A percentile compares a stretch with the other conserved stretches of the same genome.
phyloP scores from a whole-genome alignment of 2,329 filamentous ascomycete genomes.

The Pseudopyrenochaeta lycopersici region DNA sequence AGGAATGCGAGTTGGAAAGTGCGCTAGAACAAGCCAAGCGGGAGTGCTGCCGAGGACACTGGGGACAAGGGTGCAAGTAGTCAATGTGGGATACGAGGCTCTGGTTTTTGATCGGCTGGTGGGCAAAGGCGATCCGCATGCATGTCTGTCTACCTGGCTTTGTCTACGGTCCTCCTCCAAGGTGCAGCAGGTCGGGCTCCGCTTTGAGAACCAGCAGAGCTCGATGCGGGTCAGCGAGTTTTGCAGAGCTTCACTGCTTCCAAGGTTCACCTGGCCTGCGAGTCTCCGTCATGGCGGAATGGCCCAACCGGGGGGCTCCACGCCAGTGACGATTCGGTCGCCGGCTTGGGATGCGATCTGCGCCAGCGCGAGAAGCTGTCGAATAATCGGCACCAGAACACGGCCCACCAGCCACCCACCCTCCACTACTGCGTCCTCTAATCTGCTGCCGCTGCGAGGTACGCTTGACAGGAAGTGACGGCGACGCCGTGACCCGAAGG shows the following conservation, averaged over 20 bases:
- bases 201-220: no score
- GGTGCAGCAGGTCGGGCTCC: no score
- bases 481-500: neutral
- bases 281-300: neutral
- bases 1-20: slow-evolving; percentile 31
- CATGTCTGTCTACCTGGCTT: neutral
- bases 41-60: slow-evolving; percentile 21
- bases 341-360: slow-evolving; percentile 18
- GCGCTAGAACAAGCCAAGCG: slow-evolving; percentile 18
- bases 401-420: neutral
- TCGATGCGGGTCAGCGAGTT: neutral
- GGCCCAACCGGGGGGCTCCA: neutral
- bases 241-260: neutral
- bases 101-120: neutral
- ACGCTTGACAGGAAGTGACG: neutral
- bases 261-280: neutral
- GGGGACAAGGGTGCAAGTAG: neutral
- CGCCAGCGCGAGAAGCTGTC: slow-evolving; percentile 6
- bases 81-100: neutral
- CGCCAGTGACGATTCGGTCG: slow-evolving; percentile 17
- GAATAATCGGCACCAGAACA: slow-evolving; percentile 5
- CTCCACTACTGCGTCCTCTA: slow-evolving; percentile 2
- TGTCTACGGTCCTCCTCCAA: neutral
- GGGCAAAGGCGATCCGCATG: neutral
- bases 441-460: slow-evolving; percentile 1